Evolutionary conservation across 495 filamentous ascomycete genomes (phyloP).

Genomic region (Podospora australis): DNA sequence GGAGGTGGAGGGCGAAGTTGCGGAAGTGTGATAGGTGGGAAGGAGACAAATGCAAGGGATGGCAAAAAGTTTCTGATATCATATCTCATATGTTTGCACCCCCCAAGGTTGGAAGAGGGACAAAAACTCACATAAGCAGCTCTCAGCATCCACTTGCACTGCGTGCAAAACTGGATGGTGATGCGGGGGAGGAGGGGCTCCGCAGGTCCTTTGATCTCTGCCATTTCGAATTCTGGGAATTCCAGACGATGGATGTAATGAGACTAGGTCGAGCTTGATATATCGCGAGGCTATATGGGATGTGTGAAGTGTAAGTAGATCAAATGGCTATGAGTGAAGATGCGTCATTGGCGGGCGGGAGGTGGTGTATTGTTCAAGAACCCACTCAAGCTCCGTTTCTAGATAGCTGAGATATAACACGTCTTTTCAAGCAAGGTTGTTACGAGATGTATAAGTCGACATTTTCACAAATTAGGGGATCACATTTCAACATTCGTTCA

Average conservation of each 20-base stretch:
- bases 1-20: no score
- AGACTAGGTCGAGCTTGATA: not conserved
- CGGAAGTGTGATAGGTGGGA: no score
- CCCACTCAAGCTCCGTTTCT: no score
- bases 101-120: no score
- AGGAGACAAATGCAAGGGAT: no score
- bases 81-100: no score
- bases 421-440: not conserved
- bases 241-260: not conserved
- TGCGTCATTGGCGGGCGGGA: constrained; percentile 5
- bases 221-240: constrained; percentile 21
- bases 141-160: constrained; percentile 88
- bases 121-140: constrained; percentile 65
- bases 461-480: no score
- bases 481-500: no score
- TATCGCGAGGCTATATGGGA: not conserved
- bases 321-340: not conserved
- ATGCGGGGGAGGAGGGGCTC: constrained; percentile 43
- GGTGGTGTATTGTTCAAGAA: no score
- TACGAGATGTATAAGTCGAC: no score
- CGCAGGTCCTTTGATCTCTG: constrained; percentile 24
- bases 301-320: not conserved
- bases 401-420: not conserved
- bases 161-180: constrained; percentile 73
- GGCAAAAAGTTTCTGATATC: no score